Conservation (phyloP, 139 green algal genomes). For the Chlamydomonas eustigma region DNA sequence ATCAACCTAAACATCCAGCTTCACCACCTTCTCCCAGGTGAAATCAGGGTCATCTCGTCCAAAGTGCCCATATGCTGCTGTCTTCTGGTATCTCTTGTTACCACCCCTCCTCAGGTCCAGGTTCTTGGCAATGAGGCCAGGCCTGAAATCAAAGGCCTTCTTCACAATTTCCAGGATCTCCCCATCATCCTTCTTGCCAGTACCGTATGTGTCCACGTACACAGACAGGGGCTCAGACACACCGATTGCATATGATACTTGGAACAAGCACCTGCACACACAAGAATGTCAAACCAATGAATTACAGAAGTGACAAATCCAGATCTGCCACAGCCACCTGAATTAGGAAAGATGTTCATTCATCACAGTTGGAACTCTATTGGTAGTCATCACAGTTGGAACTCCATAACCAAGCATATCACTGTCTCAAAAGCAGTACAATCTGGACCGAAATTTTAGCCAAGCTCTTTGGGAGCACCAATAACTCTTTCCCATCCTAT, state of each 20-base stretch:
- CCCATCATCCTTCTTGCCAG: slow-evolving; percentile 81
- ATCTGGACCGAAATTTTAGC: background rate
- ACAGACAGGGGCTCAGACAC: slow-evolving; percentile 95
- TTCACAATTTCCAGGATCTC: slow-evolving; percentile 87
- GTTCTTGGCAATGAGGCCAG: slow-evolving; percentile 33
- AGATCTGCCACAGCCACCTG: too few relatives aligned
- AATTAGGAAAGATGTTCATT: too few relatives aligned
- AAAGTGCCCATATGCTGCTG: slow-evolving; percentile 96
- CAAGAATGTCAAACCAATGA: too few relatives aligned
- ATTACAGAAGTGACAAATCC: too few relatives aligned
- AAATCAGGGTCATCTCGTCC: slow-evolving; percentile 90
- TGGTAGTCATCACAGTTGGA: too few relatives aligned
- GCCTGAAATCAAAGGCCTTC: slow-evolving; percentile 90
- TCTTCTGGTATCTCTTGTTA: slow-evolving; percentile 89
- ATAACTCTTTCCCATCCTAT: slow-evolving; percentile 6
- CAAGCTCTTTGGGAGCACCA: background rate
- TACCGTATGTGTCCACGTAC: slow-evolving; percentile 96
- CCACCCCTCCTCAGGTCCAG: slow-evolving; percentile 91
- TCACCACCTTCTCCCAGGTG: slow-evolving; percentile 76
- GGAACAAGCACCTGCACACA: slow-evolving; percentile 8
- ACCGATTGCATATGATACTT: slow-evolving; percentile 95
- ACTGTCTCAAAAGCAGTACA: background rate
- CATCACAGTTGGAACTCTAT: too few relatives aligned
- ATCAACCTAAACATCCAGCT: background rate
- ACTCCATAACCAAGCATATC: too few relatives aligned